These are phyloP conservation scores for Diaporthe eres DNA, from an alignment of 2,329 filamentous ascomycete genomes.

Conservation along the genomic window DNA sequence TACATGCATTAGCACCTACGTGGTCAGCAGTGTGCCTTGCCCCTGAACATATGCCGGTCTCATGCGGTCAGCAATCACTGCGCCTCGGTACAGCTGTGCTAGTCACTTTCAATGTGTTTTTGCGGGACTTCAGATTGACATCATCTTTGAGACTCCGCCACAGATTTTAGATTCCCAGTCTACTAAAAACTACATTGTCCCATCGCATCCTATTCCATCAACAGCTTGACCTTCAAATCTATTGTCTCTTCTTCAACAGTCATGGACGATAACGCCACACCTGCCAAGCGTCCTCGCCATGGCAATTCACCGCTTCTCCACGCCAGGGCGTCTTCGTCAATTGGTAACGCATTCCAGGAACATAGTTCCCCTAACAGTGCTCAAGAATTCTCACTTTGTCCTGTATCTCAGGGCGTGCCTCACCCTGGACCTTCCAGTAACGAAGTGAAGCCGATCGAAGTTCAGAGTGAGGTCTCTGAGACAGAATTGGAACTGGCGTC, in stretches of 20 bases:
- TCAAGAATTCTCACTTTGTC: not conserved
- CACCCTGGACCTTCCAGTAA: not conserved
- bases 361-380: not conserved
- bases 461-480: not conserved
- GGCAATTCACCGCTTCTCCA: not conserved
- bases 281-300: not conserved
- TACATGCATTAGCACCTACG: not conserved
- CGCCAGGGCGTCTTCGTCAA: rapidly evolving
- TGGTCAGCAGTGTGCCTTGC: not conserved
- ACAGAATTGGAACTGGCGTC: too few species aligned
- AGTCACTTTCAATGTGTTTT: too few species aligned
- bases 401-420: not conserved
- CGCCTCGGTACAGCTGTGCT: too few species aligned
- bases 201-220: not conserved
- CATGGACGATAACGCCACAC: not conserved
- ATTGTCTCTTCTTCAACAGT: not conserved
- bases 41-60: not conserved
- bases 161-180: too few species aligned
- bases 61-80: too few species aligned
- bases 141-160: too few species aligned
- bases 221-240: not conserved
- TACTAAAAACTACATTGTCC: not conserved
- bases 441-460: not conserved
- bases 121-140: too few species aligned
- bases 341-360: not conserved